Evolutionary conservation across 176 grass and related monocot species (phyloP), one percentile per base, ranked within the genome.

Genomic region (Secale cereale): DNA sequence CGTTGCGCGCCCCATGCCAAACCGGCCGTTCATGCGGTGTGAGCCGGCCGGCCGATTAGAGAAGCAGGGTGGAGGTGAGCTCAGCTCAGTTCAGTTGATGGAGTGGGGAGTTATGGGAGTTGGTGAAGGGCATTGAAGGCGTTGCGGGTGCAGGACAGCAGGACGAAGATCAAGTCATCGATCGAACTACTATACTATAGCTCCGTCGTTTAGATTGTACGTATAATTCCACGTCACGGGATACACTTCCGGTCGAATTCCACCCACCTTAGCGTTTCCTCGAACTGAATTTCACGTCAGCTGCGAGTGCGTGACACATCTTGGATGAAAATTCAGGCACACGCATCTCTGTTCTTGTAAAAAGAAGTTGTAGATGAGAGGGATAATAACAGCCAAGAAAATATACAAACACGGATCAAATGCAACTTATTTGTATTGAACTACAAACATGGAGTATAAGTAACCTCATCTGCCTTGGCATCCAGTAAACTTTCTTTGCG

Each of bases 101-200:
- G 14, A 14, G 48, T 15, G 78, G 23, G 32, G 48, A 90, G 88
- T 90, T 86, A 83, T 82, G 23, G 46, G 57, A 22, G 74, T 91
- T 87, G 76, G 76, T 84, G 81, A 46, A 31, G 48, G 85, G 89
- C 85, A 91, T 84, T 87, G 60, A 91, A 87, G 60, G 85, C 89
- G 85, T 87, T 65, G 82, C n/a, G 22, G 48, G 67, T 14, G 67
- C 41, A 57, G 54, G 54, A 57, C 54, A 22, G 48, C 48, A 2
- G 59, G 37, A 14, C 54, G 14, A 20, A 26, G 40, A 30, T 27
- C 25, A 76, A 35, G 35, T 32, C 81, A 41, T 35, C 27, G 1
- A 83, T 64, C 19, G 12, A 64, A 75, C 72, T 10, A 76, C 72
- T 63, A n/a, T 20, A 29, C 36, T 32, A 10, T n/a, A 6, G 27